phyloP scores from a whole-genome alignment of 108 stramenopile species.

The Nitzschia palea region DNA sequence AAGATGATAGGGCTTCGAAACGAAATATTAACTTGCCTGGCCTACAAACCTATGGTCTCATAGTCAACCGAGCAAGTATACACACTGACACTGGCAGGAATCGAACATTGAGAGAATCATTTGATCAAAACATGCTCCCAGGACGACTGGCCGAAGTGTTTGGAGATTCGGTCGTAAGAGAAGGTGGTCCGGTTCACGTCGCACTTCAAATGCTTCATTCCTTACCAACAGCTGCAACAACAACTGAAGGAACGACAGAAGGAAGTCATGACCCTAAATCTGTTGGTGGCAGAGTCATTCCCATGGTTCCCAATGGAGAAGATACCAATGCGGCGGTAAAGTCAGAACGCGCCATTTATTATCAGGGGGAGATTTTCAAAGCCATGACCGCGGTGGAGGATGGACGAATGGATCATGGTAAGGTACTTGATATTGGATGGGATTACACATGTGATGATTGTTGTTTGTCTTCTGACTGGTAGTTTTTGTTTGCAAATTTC shows the following conservation, averaged over 20 bases:
- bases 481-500: no score
- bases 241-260: neutral
- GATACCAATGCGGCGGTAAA: slow-evolving; percentile 27
- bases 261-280: neutral
- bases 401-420: slow-evolving; percentile 48
- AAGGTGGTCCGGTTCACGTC: slow-evolving; percentile 84
- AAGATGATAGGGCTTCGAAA: slow-evolving; percentile 12
- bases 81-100: slow-evolving; percentile 31
- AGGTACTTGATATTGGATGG: neutral
- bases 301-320: slow-evolving; percentile 21
- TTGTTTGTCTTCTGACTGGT: neutral
- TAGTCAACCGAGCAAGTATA: slow-evolving; percentile 68
- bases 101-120: slow-evolving; percentile 28
- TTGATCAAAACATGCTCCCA: slow-evolving; percentile 34
- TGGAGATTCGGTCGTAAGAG: slow-evolving; percentile 59
- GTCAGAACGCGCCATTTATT: slow-evolving; percentile 58
- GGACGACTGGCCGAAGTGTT: slow-evolving; percentile 46
- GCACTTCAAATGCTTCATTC: slow-evolving; percentile 73
- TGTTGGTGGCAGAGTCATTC: slow-evolving; percentile 67
- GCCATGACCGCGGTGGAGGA: slow-evolving; percentile 60
- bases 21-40: slow-evolving; percentile 6
- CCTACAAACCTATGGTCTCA: slow-evolving; percentile 74
- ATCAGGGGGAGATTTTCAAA: slow-evolving; percentile 65
- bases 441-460: neutral
- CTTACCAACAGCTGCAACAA: slow-evolving; percentile 11